Evolutionary conservation across 257 asterid genomes (phyloP).

Genomic region (Nicotiana noctiflora): DNA sequence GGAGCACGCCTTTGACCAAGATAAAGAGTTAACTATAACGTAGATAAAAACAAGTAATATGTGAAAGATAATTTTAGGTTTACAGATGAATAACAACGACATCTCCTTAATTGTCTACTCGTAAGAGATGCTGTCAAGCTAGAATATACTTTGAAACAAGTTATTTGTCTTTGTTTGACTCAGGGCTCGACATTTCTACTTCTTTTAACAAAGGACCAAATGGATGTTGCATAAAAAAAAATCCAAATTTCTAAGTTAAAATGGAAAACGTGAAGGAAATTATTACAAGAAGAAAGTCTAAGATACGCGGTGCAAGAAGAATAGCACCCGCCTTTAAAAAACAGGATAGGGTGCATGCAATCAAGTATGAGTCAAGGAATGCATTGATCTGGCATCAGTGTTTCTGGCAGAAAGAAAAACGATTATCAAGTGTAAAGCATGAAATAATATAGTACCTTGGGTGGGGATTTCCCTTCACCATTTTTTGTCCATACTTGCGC

Average conservation of each 20-base stretch:
- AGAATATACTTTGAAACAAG: not conserved
- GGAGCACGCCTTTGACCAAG: not conserved
- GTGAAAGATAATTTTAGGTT: not conserved
- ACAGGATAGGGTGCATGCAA: not conserved
- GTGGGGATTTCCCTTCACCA: conserved; percentile 96
- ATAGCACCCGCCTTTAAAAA: not conserved
- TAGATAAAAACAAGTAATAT: not conserved
- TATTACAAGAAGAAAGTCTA: not conserved
- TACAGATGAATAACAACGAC: not conserved
- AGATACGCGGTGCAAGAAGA: not conserved
- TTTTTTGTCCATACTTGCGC: conserved; percentile 98
- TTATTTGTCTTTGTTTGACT: not conserved
- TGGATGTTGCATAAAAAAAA: not conserved
- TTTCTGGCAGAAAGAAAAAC: not conserved
- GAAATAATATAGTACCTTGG: conserved; percentile 52
- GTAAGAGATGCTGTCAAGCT: not conserved
- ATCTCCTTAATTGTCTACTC: not conserved
- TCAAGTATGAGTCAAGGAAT: not conserved
- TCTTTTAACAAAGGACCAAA: not conserved
- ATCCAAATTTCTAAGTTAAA: not conserved
- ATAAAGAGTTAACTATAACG: not conserved
- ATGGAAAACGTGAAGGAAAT: not conserved
- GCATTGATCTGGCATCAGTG: not conserved
- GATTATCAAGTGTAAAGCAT: not conserved
- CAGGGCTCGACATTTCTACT: not conserved